Evolutionary conservation across 2,329 filamentous ascomycete genomes (phyloP), one percentile per base, ranked within the genome.

Genomic region (Aspergillus flavus): DNA sequence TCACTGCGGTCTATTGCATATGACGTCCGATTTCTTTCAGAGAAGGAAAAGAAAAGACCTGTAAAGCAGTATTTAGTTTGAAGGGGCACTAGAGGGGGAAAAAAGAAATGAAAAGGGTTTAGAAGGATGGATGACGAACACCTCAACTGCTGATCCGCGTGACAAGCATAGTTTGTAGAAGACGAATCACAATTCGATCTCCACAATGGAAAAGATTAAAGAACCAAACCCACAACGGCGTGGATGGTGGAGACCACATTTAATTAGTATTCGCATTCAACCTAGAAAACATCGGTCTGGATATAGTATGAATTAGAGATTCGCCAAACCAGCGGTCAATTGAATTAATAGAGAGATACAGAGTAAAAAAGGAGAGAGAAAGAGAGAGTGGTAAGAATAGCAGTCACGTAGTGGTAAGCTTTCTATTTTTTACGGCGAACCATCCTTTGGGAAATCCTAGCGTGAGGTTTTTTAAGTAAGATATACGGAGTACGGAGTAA

Each of bases 261-360:
- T 30, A 54, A 54, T 30, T 11, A 16, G 6, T 21, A 54, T 36
- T 54, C 52, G 14, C 10, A 14, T 9, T 23, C 9, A 52, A 26
- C 48, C 14, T n/a, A n/a, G 9, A 39, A n/a, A 55, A 26, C 32
- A 39, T 23, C n/a, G 32, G 32, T 54, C 30, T 36, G 12, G 21
- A 21, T 43, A 43, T 19, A 21, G n/a, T 43, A 10, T 14, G 43
- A 21, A 21, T 34, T 23, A 4, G 32, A 34, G 50, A 11, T 32
- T 53, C 21, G 21, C 12, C 7, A 36, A 59, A 52, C 14, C 45
- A 53, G 58, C 48, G 58, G 58, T 59, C 58, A 53, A 59, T 48
- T 54, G 5, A 52, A n/a, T 7, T 7, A 14, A 9, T 36, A 12
- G 34, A 36, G 4, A 36, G 34, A 10, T 32, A 32, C 30, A 9